Evolutionary conservation across 768 basidiomycete genomes (phyloP).

Genomic region (Xerocomellus chrysenteron): DNA sequence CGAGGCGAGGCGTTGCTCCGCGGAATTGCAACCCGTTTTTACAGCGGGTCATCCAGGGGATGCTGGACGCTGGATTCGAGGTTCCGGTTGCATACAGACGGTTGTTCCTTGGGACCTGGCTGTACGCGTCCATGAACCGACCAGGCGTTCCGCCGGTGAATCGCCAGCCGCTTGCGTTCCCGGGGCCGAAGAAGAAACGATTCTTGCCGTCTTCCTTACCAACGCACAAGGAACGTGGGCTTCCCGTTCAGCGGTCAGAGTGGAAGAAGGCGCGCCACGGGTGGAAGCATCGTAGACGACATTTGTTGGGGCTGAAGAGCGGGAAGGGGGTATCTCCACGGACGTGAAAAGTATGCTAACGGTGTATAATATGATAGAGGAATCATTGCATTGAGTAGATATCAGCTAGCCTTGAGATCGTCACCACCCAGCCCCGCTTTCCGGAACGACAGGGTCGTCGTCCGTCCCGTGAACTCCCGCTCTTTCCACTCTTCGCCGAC

Average conservation of each 20-base stretch:
- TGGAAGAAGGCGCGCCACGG: constrained; percentile 23
- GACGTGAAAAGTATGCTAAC: constrained; percentile 27
- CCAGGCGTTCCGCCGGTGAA: constrained; percentile 13
- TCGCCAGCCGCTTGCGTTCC: constrained; percentile 29
- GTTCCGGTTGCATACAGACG: constrained; percentile 41
- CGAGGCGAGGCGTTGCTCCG: constrained; percentile 24
- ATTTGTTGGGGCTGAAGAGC: neutral
- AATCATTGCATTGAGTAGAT: constrained; percentile 8
- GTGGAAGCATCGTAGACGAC: constrained; percentile 23
- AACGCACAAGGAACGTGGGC: constrained; percentile 33
- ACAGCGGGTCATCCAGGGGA: constrained; percentile 38
- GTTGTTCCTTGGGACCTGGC: constrained; percentile 39
- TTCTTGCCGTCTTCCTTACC: constrained; percentile 27
- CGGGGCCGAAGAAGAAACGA: constrained; percentile 13
- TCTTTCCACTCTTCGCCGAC: constrained; percentile 54
- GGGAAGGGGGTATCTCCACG: constrained; percentile 4
- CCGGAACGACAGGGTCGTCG: constrained; percentile 46
- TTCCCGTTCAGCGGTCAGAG: constrained; percentile 30
- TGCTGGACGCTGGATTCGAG: constrained; percentile 39
- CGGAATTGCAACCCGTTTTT: constrained; percentile 35
- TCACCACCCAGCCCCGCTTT: constrained; percentile 17
- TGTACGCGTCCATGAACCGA: constrained; percentile 19
- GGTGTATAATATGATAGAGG: constrained; percentile 26
- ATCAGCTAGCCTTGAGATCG: constrained; percentile 1
- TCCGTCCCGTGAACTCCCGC: constrained; percentile 37